Evolutionary conservation across 2,329 filamentous ascomycete genomes (phyloP), one percentile per base, ranked within the genome.

Genomic region (Pseudodiploospora longispora): DNA sequence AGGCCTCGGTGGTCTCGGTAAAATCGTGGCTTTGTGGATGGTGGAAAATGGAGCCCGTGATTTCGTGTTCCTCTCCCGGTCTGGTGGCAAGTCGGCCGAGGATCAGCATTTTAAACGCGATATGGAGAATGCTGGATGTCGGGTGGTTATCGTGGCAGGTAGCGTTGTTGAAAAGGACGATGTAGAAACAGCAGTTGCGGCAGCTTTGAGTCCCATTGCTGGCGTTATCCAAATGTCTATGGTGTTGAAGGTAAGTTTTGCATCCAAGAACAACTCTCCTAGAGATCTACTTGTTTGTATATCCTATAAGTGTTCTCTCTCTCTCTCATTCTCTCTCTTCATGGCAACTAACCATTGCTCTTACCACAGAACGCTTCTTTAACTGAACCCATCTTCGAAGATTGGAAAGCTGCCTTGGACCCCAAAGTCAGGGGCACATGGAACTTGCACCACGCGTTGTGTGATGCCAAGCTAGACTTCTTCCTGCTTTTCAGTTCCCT

Each of bases 281-380:
- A 19, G 19, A 19, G 19, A 19, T 19, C 19, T 19, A 19, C 19
- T 19, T 19, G 19, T 19, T 19, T 19, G 19, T 19, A 19, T 19
- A 19, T 19, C 19, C 19, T 49, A 8, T 36, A 38, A 10, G 59
- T 62, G 43, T 58, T 64, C 48, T 63, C 64, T 45, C 42, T 63
- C 36, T 42, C 56, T 49, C 27, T 63, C 60, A 9, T 45, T 58
- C 4, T 52, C 54, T 2, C 55, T 52, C 7, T 43, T 55, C 6
- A 42, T 58, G 10, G 61, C 50, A 49, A 37, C 43, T 43, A 10
- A 44, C 45, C 0, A 48, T 57, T 28, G 51, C 50, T 1, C 41
- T 52, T 19, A 51, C 56, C 3, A 52, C 19, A 19, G 19, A 19
- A 19, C 19, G 19, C 19, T 19, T 19, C 19, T 19, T 34, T 34